Evolutionary conservation across 176 grass and related monocot species (phyloP).

Genomic region (Thinopyrum elongatum): DNA sequence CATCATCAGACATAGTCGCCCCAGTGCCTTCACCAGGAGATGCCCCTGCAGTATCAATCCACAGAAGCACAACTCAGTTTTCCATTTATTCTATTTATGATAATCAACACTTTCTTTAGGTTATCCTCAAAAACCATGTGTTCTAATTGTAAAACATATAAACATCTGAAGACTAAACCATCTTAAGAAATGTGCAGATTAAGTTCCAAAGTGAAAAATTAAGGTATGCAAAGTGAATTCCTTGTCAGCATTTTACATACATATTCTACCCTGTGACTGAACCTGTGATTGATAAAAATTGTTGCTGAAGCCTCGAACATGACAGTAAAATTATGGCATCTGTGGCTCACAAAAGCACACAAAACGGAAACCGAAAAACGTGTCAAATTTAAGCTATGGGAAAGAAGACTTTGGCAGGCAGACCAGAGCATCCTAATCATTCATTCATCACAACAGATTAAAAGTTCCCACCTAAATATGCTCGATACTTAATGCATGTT

Average conservation of each 20-base stretch:
- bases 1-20: constrained; percentile 97
- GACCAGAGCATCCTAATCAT: background rate
- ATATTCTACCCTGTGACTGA: background rate
- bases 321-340: background rate
- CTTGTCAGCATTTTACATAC: background rate
- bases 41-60: constrained; percentile 58
- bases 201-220: background rate
- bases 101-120: background rate
- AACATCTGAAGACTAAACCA: background rate
- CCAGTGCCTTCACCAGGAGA: constrained; percentile 97
- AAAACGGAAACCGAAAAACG: background rate
- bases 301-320: background rate
- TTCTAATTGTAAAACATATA: background rate
- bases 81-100: background rate
- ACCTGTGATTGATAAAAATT: background rate
- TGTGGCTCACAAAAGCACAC: background rate
- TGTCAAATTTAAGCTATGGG: background rate
- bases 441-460: background rate
- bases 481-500: background rate
- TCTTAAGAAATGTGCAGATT: background rate
- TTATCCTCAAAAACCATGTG: background rate
- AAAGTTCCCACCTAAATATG: background rate
- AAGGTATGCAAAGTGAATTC: background rate
- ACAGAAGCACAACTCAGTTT: constrained; percentile 7
- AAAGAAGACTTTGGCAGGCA: background rate